A percentile compares a stretch with the other conserved stretches of the same genome.
Evolutionary conservation across 2,329 filamentous ascomycete species (phyloP).

Genomic region (Talaromyces sp.): DNA sequence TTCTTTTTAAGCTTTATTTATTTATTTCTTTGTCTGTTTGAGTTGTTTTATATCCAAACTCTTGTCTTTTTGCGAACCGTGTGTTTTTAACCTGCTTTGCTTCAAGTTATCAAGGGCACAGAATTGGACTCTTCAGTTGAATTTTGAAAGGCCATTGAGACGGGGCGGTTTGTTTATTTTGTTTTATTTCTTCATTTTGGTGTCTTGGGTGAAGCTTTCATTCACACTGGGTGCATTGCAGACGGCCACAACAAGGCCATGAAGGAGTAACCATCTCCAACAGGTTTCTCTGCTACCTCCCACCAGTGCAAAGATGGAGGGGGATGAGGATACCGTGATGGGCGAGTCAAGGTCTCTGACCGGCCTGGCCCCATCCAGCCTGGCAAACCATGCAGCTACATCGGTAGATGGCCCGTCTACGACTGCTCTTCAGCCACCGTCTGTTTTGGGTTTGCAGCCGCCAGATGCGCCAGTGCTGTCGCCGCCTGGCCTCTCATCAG

Average conservation of each 20-base stretch:
- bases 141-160: background rate
- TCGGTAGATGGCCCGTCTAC: background rate
- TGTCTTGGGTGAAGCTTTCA: background rate
- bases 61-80: background rate
- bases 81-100: background rate
- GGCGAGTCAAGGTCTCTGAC: constrained; percentile 17
- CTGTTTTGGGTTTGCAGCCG: background rate
- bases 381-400: background rate
- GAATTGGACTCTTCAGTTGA: background rate
- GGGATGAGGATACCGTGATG: constrained; percentile 39
- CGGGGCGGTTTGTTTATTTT: background rate
- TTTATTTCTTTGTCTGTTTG: background rate
- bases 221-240: background rate
- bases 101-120: background rate
- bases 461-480: background rate
- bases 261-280: constrained; percentile 8
- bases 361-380: background rate
- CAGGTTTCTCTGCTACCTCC: constrained; percentile 2
- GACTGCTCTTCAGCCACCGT: background rate
- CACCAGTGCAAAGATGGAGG: constrained; percentile 20
- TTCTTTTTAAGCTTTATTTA: background rate
- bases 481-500: background rate
- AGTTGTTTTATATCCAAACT: background rate
- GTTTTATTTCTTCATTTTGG: background rate
- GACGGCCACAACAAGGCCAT: constrained; percentile 4